Percentiles rank a stretch among this genome's conserved stretches.
phyloP scores from a whole-genome alignment of 2,329 filamentous ascomycete species.

The Aspergillus udagawae region DNA sequence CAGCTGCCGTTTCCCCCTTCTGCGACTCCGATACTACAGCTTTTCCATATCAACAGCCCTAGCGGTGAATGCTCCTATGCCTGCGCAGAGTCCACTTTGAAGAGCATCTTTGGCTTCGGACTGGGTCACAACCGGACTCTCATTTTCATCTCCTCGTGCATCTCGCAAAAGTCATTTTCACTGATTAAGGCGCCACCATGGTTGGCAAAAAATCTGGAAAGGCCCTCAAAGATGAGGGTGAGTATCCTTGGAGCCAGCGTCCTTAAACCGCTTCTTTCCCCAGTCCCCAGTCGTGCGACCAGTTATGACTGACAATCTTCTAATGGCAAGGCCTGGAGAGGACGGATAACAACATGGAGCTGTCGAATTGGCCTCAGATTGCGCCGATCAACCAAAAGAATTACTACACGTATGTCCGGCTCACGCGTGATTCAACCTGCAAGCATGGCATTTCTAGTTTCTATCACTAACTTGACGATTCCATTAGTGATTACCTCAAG shows the following conservation, averaged over 20 bases:
- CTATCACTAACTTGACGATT: constrained; percentile 9
- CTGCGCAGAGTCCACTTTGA: not conserved
- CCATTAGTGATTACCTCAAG: constrained; percentile 85
- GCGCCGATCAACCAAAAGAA: constrained; percentile 98
- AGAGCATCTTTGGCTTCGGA: not conserved
- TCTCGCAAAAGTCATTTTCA: not conserved
- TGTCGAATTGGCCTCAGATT: constrained; percentile 89
- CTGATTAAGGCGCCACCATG: constrained; percentile 41
- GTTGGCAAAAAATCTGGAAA: constrained; percentile 64
- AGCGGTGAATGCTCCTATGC: not conserved
- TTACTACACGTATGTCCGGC: constrained; percentile 78
- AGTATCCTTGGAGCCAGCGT: constrained; percentile 4
- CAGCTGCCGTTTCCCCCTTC: not conserved
- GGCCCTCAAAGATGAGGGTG: constrained; percentile 58
- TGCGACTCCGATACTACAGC: not conserved
- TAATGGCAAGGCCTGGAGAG: constrained; percentile 73
- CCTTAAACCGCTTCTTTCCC: not conserved
- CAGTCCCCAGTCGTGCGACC: not conserved
- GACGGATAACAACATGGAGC: constrained; percentile 97
- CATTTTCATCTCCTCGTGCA: not conserved
- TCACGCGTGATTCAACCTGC: not conserved
- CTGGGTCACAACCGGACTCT: not conserved
- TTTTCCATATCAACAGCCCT: not conserved
- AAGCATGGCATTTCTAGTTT: not conserved
- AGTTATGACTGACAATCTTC: constrained; percentile 7